Evolutionary conservation across 768 basidiomycete genomes (phyloP), one percentile per base, ranked within the genome.

Genomic region (Calocybe gangraenosa): DNA sequence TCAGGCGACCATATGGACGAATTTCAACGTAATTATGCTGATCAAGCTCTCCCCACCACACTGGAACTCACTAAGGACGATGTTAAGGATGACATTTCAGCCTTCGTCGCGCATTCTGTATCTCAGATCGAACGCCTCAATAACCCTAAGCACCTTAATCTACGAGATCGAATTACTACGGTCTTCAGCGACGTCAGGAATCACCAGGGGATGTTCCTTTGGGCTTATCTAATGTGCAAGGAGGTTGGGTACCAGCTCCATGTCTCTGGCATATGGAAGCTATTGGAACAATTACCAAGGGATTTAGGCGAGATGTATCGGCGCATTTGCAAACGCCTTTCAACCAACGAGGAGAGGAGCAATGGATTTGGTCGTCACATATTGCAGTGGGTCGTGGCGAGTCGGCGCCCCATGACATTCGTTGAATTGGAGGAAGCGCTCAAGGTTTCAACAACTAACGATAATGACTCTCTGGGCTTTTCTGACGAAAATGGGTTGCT

Each of bases 171-270:
- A 2, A 25, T 45, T 19, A 45, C 31, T 15, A 36, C 21, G 7
- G 37, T 30, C 19, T 18, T 45, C 3, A 36, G 44, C 23, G 37
- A 38, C 22, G 30, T 45, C 4, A 36, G 37, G 44, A 45, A 45
- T 31, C 44, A 45, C 37, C 42, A 44, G 15, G 40, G 40, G 3
- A 41, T 41, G 40, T 41, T 41, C 13, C 40, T 41, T 41, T 41
- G 40, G 40, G 32, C 34, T 4, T 36, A 34, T 22, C 34, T 44
- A 3, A 22, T 36, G 22, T 44, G 42, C 42, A 44, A 44, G 23
- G 42, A 44, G 21, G 34, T 44, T 6, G 23, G 28, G 17, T 20
- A 23, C 13, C 44, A 30, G 19, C 30, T 45, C 7, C 15, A 38
- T 2, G 28, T 45, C 19, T 37, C 44, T 6, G 44, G 14, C 28